Evolutionary conservation across 768 basidiomycete species (phyloP), one percentile per base, ranked within the genome.

Genomic region (Pisolithus tinctorius): DNA sequence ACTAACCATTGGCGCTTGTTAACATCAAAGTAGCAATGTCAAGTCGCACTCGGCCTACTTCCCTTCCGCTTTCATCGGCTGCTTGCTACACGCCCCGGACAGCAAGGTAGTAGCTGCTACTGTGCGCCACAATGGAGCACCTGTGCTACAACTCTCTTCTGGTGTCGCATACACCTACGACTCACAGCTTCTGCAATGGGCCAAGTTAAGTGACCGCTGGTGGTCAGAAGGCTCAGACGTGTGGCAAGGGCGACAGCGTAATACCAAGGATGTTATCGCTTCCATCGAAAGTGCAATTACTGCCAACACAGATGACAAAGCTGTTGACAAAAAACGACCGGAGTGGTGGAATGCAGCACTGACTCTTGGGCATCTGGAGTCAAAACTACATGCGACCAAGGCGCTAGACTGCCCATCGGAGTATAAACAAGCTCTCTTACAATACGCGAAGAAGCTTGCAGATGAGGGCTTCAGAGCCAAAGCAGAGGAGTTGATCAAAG

Each of bases 401-500:
- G 63, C 81, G 45, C 72, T 97, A 34, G 90, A 92, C 20, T 93
- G 91, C 61, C 79, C 82, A n/a, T 67, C 73, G 45, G 96, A 98
- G 69, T 96, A 89, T 69, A 88, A 83, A 65, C 78, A 83, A 59
- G 81, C 80, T 49, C 63, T 97, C 57, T 57, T 83, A 49, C 57
- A 81, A 57, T 97, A 96, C 64, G 85, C 91, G 36, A 87, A 80
- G 73, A 84, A 81, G 69, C 73, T 98, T 39, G 91, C 87, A 34
- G 90, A 96, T 56, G 93, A 95, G 64, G 93, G 88, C 0, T 93
- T 92, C 65, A 74, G 80, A 54, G 86, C 74, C 36, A 93, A 94
- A 65, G 93, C 83, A 16, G 94, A 96, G 65, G 95, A 98, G 66
- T 67, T 99, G 50, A 79, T 95, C 46, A 86, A 80, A 66, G 96